Evolutionary conservation across 257 asterid genomes (phyloP).

Genomic region (Eustoma russellianum): DNA sequence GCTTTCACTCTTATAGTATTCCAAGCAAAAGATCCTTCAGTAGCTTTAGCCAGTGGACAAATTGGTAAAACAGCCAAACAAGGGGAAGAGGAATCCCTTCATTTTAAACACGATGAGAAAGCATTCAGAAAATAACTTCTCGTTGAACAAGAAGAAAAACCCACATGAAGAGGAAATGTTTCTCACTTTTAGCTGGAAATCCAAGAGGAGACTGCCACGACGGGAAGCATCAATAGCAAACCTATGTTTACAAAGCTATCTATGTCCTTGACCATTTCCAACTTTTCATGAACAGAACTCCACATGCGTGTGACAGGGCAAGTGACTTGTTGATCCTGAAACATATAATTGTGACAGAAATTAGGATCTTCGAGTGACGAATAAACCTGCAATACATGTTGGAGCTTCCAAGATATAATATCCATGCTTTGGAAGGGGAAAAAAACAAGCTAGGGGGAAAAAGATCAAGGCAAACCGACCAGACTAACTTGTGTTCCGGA

Average conservation of each 20-base stretch:
- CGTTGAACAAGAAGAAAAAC: neutral
- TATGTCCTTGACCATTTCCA: conserved; percentile 35
- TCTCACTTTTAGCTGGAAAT: conserved; percentile 44
- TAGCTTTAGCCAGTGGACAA: too few relatives aligned
- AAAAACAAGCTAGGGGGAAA: too few relatives aligned
- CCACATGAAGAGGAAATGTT: conserved; percentile 5
- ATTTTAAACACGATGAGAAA: too few relatives aligned
- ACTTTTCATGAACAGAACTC: conserved; percentile 33
- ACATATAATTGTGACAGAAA: conserved; percentile 3
- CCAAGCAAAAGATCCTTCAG: too few relatives aligned
- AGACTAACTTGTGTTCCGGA: neutral
- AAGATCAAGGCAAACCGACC: neutral
- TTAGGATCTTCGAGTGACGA: neutral
- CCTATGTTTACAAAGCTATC: conserved; percentile 65
- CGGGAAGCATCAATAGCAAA: conserved; percentile 45
- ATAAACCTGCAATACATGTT: too few relatives aligned
- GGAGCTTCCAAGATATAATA: too few relatives aligned
- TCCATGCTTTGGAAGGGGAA: too few relatives aligned
- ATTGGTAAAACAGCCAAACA: too few relatives aligned
- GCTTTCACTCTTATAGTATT: too few relatives aligned
- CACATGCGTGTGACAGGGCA: conserved; percentile 67
- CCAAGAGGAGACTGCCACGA: conserved; percentile 64
- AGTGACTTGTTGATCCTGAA: conserved; percentile 38
- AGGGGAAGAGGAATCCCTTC: too few relatives aligned
- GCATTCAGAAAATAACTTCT: neutral